Conservation (phyloP, 1,284 basidiomycete species). For the Puccinia coronata region DNA sequence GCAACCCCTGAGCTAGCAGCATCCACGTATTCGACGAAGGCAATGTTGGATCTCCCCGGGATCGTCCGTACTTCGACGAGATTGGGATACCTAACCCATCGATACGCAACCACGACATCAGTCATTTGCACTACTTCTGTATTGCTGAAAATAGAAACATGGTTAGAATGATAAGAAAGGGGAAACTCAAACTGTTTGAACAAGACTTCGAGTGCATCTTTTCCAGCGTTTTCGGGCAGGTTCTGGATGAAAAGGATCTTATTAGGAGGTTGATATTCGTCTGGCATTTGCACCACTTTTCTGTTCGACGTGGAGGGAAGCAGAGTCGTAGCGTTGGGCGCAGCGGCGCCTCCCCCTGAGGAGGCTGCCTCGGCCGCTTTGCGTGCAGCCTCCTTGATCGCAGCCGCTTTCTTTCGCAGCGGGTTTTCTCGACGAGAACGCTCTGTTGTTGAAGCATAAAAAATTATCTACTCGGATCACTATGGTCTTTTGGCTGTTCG, state of each 20-base stretch:
- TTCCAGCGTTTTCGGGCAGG: constrained; percentile 78
- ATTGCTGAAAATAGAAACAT: background rate
- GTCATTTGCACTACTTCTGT: constrained; percentile 1
- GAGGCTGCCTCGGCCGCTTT: constrained; percentile 68
- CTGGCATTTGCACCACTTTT: constrained; percentile 82
- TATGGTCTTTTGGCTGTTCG: background rate
- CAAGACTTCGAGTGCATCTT: constrained; percentile 81
- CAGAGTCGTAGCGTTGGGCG: constrained; percentile 14
- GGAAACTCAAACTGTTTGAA: constrained; percentile 73
- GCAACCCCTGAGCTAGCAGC: constrained; percentile 83
- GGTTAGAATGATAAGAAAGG: constrained; percentile 2
- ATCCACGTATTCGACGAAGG: constrained; percentile 92
- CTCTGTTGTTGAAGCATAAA: constrained; percentile 64
- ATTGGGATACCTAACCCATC: constrained; percentile 72
- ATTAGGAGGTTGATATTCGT: constrained; percentile 99
- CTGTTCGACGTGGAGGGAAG: constrained; percentile 50
- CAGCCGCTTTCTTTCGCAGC: constrained; percentile 51
- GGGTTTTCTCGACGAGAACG: constrained; percentile 62
- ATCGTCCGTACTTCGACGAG: constrained; percentile 93
- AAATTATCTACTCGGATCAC: constrained; percentile 12
- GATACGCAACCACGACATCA: background rate
- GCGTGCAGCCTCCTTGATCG: constrained; percentile 64
- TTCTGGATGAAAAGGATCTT: constrained; percentile 98
- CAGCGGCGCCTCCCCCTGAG: constrained; percentile 15
- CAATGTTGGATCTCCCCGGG: constrained; percentile 90